Evolutionary conservation across 768 basidiomycete genomes (phyloP), one percentile per base, ranked within the genome.

Genomic region (Nevesoporus exiguus): DNA sequence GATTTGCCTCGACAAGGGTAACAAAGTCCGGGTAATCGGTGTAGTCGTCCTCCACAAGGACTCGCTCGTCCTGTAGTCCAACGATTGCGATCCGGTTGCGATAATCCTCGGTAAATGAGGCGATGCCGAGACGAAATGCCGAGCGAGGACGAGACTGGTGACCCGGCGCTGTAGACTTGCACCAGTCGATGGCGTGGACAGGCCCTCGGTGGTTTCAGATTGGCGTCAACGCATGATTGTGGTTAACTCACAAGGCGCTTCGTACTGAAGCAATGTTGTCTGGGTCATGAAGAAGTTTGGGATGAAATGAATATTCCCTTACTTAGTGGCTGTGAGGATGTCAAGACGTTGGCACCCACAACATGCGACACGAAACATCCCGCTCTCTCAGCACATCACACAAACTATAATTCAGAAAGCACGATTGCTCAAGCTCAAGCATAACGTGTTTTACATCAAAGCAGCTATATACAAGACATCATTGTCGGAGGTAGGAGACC

Each of bases 151-250:
- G 85, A 52, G 79, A 73, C 64, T 85, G 85, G 55, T 88, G 87
- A 7, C 86, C 86, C 14, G 84, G 85, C 19, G 83, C 81, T 37
- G 89, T 75, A 13, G 88, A 80, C 70, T 91, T 92, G 75, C 88
- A 92, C 91, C 91, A 93, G 68, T 93, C 90, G 48, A 93, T 71
- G 59, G 88, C 83, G 65, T 90, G 86, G 37, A 93, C 85, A 56
- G 90, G 89, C 89, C 90, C 92, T 93, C 19, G 39, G 48, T 50
- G 60, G 57, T 13, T 49, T 71, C 58, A 66, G 62, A 44, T 61
- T 50, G 33, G 33, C 24, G 43, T 52, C 33, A 27, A 50, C 14
- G 34, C 7, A 39, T 11, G 14, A 61, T n/a, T 9, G 39, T 31
- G 47, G 40, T n/a, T 27, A 49, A 73, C 89, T 79, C 71, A 91